A percentile compares a stretch with the other conserved stretches of the same genome.
Conservation (phyloP, 192 early-diverging fungal genomes). For the Coemansia furcata region DNA sequence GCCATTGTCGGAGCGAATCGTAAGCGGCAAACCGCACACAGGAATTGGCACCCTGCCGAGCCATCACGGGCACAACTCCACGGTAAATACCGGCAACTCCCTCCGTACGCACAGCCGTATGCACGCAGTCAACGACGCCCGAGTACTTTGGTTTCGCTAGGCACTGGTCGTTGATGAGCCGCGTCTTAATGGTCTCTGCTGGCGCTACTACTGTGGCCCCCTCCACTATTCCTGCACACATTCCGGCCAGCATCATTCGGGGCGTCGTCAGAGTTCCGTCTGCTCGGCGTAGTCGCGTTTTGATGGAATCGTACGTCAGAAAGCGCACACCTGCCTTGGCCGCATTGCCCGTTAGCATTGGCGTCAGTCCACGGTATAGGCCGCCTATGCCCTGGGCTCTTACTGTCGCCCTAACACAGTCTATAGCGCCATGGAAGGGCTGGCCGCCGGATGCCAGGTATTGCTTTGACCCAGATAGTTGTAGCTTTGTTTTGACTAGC, state of each 20-base stretch:
- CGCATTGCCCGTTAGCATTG: conserved; percentile 89
- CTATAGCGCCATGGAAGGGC: conserved; percentile 74
- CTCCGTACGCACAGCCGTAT: conserved; percentile 62
- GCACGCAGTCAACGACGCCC: conserved; percentile 77
- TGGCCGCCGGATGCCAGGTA: conserved; percentile 37
- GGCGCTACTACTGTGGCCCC: conserved; percentile 87
- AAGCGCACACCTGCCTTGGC: conserved; percentile 93
- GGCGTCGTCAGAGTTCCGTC: conserved; percentile 68
- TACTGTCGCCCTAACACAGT: conserved; percentile 73
- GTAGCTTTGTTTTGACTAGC: conserved; percentile 94
- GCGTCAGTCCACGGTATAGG: conserved; percentile 85
- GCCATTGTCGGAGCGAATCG: conserved; percentile 68
- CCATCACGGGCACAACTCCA: conserved; percentile 88
- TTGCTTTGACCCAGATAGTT: conserved; percentile 68
- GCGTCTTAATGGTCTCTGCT: conserved; percentile 95
- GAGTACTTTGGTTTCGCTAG: conserved; percentile 67
- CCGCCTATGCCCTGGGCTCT: conserved; percentile 68
- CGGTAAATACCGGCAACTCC: conserved; percentile 85
- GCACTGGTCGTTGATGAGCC: conserved; percentile 91
- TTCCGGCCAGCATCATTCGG: conserved; percentile 72
- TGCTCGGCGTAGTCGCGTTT: conserved; percentile 64
- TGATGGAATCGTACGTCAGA: conserved; percentile 85
- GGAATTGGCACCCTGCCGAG: conserved; percentile 92
- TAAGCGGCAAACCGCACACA: conserved; percentile 91
- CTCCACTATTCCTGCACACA: conserved; percentile 87